These are phyloP conservation scores for Sugiyamaella xylanicola DNA, from an alignment of 1,139 yeast genomes.

Conservation along the genomic window DNA sequence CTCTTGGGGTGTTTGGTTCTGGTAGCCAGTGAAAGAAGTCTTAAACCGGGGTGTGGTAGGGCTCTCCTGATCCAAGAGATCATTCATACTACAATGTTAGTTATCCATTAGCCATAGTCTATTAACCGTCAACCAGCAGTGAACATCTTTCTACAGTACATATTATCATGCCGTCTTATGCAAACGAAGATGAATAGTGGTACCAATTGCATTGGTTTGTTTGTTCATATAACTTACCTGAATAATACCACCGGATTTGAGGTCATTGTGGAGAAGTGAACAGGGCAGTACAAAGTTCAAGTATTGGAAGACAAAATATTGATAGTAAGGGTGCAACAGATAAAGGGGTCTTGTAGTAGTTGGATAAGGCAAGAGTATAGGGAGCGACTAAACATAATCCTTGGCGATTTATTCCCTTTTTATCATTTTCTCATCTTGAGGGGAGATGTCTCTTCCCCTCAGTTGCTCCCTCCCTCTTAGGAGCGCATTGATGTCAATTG, in stretches of 20 bases:
- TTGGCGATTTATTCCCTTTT: not conserved
- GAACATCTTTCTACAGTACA: not conserved
- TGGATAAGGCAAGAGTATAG: not conserved
- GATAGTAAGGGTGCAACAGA: not conserved
- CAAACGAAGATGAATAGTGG: conserved; percentile 3
- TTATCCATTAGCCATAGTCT: not conserved
- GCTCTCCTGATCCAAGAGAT: conserved; percentile 19
- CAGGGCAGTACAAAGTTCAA: not conserved
- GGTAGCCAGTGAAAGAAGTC: conserved; percentile 10
- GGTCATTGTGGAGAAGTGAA: not conserved
- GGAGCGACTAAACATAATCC: not conserved
- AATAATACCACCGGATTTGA: conserved; percentile 2
- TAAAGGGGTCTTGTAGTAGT: too few species aligned
- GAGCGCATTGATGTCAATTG: not conserved
- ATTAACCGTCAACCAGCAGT: too few species aligned
- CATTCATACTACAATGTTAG: conserved; percentile 14
- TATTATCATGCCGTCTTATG: not conserved
- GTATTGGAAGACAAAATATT: not conserved
- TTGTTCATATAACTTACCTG: conserved; percentile 8
- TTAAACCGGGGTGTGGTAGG: conserved; percentile 20
- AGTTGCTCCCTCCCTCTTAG: not conserved
- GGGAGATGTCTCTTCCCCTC: not conserved
- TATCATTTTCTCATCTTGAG: not conserved
- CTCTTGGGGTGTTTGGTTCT: not conserved
- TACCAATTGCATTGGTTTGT: not conserved